A percentile compares a stretch with the other conserved stretches of the same genome.
These are phyloP conservation scores for Calendula officinalis DNA, from an alignment of 129 eudicot species.

Conservation along the genomic window DNA sequence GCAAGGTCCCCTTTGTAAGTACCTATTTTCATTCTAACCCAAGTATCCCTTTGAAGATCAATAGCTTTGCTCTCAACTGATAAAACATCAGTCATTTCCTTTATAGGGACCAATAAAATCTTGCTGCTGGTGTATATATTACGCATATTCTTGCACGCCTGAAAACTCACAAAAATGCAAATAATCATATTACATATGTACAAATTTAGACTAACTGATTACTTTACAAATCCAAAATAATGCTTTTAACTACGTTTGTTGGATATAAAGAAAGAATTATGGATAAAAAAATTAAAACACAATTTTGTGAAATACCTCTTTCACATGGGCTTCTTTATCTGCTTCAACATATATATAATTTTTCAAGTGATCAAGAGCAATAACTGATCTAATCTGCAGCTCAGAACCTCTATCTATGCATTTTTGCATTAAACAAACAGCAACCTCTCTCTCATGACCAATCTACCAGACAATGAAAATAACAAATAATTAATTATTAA, in stretches of 20 bases:
- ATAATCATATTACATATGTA: not conserved
- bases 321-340: slow-evolving; percentile 96
- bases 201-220: not conserved
- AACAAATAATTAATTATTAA: not conserved
- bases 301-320: slow-evolving; percentile 49
- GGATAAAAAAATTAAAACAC: no score
- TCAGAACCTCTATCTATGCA: slow-evolving; percentile 80
- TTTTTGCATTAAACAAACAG: slow-evolving; percentile 91
- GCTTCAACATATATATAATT: slow-evolving; percentile 84
- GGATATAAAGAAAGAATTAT: no score
- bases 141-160: slow-evolving; percentile 96
- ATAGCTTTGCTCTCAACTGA: slow-evolving; percentile 91
- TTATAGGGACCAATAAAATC: slow-evolving; percentile 78
- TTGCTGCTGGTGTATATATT: slow-evolving; percentile 59
- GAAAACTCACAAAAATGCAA: slow-evolving; percentile 16
- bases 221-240: not conserved
- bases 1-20: slow-evolving; percentile 94
- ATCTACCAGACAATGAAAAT: slow-evolving; percentile 42
- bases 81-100: slow-evolving; percentile 96
- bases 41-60: slow-evolving; percentile 77
- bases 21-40: slow-evolving; percentile 93
- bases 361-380: slow-evolving; percentile 93
- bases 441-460: slow-evolving; percentile 94
- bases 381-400: slow-evolving; percentile 74
- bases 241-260: not conserved